phyloP scores from a whole-genome alignment of 352 stramenopile species.

The Plasmopara halstedii region DNA sequence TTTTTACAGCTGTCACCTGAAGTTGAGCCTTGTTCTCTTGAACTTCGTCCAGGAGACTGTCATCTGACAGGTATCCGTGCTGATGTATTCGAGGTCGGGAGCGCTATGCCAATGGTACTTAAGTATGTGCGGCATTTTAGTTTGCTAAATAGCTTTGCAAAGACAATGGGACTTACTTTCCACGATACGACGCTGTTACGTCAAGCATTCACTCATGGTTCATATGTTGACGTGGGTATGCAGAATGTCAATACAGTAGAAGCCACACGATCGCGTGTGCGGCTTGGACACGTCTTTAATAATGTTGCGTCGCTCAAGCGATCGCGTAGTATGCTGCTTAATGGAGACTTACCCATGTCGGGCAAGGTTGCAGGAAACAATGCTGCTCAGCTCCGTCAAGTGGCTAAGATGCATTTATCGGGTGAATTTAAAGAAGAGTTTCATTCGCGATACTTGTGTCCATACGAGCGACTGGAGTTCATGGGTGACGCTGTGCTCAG shows the following conservation, averaged over 20 bases:
- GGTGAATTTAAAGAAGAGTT: conserved; percentile 72
- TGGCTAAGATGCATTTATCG: conserved; percentile 54
- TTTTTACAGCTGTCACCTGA: conserved; percentile 66
- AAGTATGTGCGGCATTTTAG: conserved; percentile 78
- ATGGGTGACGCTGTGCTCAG: conserved; percentile 78
- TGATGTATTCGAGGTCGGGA: conserved; percentile 77
- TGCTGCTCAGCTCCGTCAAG: conserved; percentile 27
- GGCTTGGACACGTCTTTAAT: conserved; percentile 65
- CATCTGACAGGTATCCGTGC: conserved; percentile 68
- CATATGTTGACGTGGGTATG: conserved; percentile 79
- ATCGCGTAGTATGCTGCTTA: conserved; percentile 41
- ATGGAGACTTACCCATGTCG: conserved; percentile 15
- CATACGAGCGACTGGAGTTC: conserved; percentile 82
- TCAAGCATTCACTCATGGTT: conserved; percentile 80
- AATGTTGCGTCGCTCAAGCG: conserved; percentile 53
- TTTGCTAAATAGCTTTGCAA: conserved; percentile 57
- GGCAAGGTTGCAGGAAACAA: conserved; percentile 13
- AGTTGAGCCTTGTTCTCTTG: conserved; percentile 34
- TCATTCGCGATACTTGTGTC: conserved; percentile 64
- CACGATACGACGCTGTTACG: conserved; percentile 69
- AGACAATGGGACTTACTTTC: conserved; percentile 51
- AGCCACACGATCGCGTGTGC: conserved; percentile 63
- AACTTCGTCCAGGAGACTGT: conserved; percentile 39
- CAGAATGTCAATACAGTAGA: conserved; percentile 79
- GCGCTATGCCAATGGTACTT: conserved; percentile 79